Percentiles rank a stretch among this genome's conserved stretches.
phyloP scores from a whole-genome alignment of 139 green algal genomes.

The Chlamydomonas sphaeroides region DNA sequence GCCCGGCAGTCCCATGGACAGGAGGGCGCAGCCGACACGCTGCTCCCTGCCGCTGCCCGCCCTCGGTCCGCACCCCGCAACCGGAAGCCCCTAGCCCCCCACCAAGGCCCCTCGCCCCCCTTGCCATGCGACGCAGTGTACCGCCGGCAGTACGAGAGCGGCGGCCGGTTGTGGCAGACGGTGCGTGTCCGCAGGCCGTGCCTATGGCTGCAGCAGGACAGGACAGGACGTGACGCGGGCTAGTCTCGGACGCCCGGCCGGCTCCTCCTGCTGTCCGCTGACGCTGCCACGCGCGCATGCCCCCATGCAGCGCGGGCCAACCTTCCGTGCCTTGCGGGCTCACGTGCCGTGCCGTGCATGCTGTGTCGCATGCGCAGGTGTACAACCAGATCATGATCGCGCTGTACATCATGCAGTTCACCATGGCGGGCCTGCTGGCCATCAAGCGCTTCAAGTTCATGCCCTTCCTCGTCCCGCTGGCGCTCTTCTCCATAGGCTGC shows the following conservation, averaged over 20 bases:
- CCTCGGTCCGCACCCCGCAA: too few species aligned
- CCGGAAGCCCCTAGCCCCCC: too few species aligned
- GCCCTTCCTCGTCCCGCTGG: background rate
- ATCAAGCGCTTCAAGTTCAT: background rate
- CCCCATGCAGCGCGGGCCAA: too few species aligned
- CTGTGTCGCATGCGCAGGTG: background rate
- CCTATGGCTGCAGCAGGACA: background rate
- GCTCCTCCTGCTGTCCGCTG: background rate
- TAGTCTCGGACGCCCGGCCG: too few species aligned
- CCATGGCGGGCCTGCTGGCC: background rate
- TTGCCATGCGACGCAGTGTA: too few species aligned
- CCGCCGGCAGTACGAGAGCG: conserved; percentile 29
- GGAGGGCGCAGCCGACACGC: too few species aligned
- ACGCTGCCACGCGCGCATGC: too few species aligned
- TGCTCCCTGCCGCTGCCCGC: too few species aligned
- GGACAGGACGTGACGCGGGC: too few species aligned
- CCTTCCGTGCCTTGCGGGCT: too few species aligned
- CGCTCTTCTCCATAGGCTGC: background rate
- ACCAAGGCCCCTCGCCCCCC: too few species aligned
- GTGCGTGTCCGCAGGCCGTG: background rate
- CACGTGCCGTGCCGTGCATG: background rate
- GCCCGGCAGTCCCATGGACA: too few species aligned
- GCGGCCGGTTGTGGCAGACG: conserved; percentile 23
- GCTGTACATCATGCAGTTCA: conserved; percentile 17
- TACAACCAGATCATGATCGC: conserved; percentile 15